These are phyloP conservation scores for Colletotrichum falcatum DNA, from an alignment of 2,329 filamentous ascomycete species.

Conservation along the genomic window DNA sequence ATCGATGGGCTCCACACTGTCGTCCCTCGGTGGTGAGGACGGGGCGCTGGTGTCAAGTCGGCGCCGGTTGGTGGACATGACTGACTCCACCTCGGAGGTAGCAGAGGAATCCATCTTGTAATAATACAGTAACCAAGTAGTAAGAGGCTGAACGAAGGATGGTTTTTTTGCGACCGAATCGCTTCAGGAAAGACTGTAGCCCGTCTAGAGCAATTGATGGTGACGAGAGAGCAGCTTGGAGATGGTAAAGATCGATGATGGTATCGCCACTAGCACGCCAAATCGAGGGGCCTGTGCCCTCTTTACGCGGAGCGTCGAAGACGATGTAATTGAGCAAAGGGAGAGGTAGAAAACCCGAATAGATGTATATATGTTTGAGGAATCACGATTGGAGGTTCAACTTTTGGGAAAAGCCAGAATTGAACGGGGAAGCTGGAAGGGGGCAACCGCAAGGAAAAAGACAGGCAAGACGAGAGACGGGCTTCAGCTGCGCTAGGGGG, in stretches of 20 bases:
- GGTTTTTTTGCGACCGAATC: neutral
- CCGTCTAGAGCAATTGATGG: neutral
- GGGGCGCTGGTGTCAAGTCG: constrained; percentile 51
- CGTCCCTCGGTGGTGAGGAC: constrained; percentile 52
- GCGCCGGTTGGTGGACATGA: constrained; percentile 46
- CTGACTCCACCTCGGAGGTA: constrained; percentile 49
- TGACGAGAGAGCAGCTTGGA: neutral
- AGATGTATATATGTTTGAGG: no score
- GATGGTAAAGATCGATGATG: constrained; percentile 30
- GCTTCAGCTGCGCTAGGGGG: neutral
- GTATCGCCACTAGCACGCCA: constrained; percentile 14
- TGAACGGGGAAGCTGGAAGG: neutral
- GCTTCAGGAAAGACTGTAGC: neutral
- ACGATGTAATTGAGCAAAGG: neutral
- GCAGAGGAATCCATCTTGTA: constrained; percentile 48
- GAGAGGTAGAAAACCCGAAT: neutral
- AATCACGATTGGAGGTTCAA: neutral
- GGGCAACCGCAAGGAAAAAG: neutral
- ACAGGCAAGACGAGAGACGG: neutral
- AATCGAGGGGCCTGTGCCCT: constrained; percentile 17
- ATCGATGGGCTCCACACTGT: constrained; percentile 41
- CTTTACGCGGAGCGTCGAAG: neutral
- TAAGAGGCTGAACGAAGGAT: no score
- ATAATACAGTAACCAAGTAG: neutral
- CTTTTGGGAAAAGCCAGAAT: neutral